Conservation (phyloP, 1,284 basidiomycete species). For the Porogramme epimiltina region DNA sequence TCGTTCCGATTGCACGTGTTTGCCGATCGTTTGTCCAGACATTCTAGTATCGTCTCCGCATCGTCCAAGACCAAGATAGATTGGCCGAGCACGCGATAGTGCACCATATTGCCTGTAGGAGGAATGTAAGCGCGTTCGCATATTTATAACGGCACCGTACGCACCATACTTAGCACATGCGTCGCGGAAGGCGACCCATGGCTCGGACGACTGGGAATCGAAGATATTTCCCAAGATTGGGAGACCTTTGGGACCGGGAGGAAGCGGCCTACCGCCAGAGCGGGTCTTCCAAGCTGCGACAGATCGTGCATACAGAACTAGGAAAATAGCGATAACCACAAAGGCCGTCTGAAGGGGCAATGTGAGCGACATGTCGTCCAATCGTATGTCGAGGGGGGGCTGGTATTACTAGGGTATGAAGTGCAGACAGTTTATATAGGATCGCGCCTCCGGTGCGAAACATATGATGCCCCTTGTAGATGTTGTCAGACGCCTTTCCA, state of each 20-base stretch:
- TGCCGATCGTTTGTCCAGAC: conserved; percentile 24
- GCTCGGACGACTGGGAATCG: background rate
- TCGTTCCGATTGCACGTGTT: conserved; percentile 22
- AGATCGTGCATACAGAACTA: too few relatives aligned
- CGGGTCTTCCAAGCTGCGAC: conserved; percentile 3
- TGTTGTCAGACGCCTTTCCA: too few relatives aligned
- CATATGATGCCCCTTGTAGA: too few relatives aligned
- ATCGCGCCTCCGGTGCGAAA: too few relatives aligned
- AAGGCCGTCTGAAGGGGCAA: too few relatives aligned
- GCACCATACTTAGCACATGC: conserved; percentile 1
- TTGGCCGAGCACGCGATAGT: conserved; percentile 16
- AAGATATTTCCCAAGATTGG: conserved; percentile 5
- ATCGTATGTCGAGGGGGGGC: too few relatives aligned
- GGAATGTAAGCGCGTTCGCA: too few relatives aligned
- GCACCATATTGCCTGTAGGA: conserved; percentile 20
- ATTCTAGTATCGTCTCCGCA: conserved; percentile 16
- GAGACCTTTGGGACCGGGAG: conserved; percentile 5
- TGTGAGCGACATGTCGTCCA: too few relatives aligned
- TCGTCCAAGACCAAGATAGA: conserved; percentile 13
- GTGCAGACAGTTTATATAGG: too few relatives aligned
- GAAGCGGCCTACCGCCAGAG: background rate
- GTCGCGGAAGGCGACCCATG: conserved; percentile 2
- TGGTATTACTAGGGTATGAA: too few relatives aligned
- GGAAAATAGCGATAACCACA: too few relatives aligned
- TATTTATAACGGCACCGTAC: too few relatives aligned